A percentile compares a stretch with the other conserved stretches of the same genome.
phyloP scores from a whole-genome alignment of 2,329 filamentous ascomycete species.

The Microdochium paspali region DNA sequence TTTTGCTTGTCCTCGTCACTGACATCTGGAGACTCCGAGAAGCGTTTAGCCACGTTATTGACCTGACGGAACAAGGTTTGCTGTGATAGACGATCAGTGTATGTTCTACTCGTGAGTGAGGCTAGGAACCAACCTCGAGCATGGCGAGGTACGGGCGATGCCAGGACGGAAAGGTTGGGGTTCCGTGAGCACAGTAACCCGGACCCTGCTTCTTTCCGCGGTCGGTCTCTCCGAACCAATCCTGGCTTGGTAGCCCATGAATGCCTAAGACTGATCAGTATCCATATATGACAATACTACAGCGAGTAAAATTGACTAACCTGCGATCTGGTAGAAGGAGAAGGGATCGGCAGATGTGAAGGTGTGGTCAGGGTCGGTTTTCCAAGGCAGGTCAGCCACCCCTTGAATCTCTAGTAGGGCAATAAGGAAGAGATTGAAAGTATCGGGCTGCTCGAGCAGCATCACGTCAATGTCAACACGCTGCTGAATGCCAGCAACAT shows the following conservation, averaged over 20 bases:
- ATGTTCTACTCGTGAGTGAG: too few relatives aligned
- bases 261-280: neutral
- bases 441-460: neutral
- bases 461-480: neutral
- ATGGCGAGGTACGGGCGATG: too few relatives aligned
- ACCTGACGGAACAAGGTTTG: too few relatives aligned
- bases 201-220: too few relatives aligned
- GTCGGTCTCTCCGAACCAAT: neutral
- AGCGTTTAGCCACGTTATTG: too few relatives aligned
- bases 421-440: neutral
- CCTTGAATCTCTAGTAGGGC: neutral
- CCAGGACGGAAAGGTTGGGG: too few relatives aligned
- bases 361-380: neutral
- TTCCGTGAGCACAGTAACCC: too few relatives aligned
- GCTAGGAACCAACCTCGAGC: too few relatives aligned
- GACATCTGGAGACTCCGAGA: too few relatives aligned
- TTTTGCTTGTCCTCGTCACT: too few relatives aligned
- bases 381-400: neutral
- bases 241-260: neutral
- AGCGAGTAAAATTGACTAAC: neutral
- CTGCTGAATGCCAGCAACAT: neutral
- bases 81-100: too few relatives aligned
- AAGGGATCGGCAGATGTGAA: neutral
- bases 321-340: neutral
- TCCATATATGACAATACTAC: neutral